Conservation (phyloP, 1,284 basidiomycete species). For the Ustilago tritici region DNA sequence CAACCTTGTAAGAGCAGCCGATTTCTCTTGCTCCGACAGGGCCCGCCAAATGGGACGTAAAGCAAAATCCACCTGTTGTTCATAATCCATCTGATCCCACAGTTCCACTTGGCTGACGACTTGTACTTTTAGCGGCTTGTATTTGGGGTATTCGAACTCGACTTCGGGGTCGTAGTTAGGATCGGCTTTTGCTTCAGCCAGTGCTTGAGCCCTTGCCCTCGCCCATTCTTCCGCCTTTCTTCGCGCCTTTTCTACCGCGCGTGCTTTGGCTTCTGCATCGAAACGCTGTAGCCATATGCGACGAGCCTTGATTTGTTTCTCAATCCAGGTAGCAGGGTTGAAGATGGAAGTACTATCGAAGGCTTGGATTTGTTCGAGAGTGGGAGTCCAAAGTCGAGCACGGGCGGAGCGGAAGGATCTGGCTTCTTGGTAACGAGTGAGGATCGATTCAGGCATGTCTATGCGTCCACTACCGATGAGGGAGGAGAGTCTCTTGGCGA, state of each 20-base stretch:
- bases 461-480: neutral
- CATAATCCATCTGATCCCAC: conserved; percentile 44
- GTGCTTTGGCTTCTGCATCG: neutral
- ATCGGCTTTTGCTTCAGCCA: conserved; percentile 1
- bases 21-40: conserved; percentile 34
- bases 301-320: conserved; percentile 19
- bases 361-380: conserved; percentile 15
- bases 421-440: conserved; percentile 23
- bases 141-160: too few species aligned
- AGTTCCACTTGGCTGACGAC: conserved; percentile 5
- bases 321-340: conserved; percentile 35
- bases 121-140: neutral
- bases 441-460: conserved; percentile 22
- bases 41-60: conserved; percentile 44
- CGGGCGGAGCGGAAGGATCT: conserved; percentile 50
- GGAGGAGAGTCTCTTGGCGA: neutral
- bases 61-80: conserved; percentile 51
- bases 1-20: conserved; percentile 35
- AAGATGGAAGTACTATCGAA: conserved; percentile 13
- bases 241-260: too few species aligned
- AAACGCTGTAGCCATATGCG: conserved; percentile 10
- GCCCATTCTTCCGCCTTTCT: too few species aligned
- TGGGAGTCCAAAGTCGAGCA: conserved; percentile 48
- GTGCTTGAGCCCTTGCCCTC: too few species aligned
- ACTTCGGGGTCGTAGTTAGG: neutral